Conservation (phyloP, 2,329 filamentous ascomycete genomes). For the Lachnellula willkommii region DNA sequence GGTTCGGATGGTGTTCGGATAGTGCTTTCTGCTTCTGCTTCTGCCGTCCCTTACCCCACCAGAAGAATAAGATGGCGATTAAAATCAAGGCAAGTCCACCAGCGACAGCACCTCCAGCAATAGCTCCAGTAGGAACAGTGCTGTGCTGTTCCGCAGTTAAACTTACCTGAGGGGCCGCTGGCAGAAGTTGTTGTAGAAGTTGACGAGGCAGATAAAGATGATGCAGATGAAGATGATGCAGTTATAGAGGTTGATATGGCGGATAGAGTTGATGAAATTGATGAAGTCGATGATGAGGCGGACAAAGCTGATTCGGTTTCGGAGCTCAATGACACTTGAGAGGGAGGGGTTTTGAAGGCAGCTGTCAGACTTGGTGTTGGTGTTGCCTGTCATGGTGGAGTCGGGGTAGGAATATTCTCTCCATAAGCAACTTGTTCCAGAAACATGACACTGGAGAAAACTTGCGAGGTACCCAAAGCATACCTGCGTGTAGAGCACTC, state of each 20-base stretch:
- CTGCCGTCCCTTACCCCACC: neutral
- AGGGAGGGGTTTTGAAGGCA: neutral
- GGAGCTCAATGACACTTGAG: neutral
- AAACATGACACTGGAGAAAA: too few species aligned
- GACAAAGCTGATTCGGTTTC: neutral
- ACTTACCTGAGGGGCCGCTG: neutral
- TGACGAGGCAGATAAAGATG: neutral
- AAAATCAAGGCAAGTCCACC: neutral
- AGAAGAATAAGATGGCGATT: neutral
- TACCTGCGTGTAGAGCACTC: neutral
- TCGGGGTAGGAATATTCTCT: too few species aligned
- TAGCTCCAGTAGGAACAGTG: neutral
- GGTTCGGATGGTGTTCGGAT: neutral
- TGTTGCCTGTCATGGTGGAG: too few species aligned
- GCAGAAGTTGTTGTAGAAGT: neutral
- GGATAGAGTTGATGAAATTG: neutral
- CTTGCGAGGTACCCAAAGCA: too few species aligned
- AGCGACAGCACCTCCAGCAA: neutral
- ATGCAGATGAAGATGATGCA: neutral
- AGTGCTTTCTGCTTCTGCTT: neutral
- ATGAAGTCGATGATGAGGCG: neutral
- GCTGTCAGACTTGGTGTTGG: neutral
- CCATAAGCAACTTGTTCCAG: too few species aligned
- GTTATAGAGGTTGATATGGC: neutral
- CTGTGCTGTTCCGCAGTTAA: neutral